These are phyloP conservation scores for Calonectria fujianensis DNA, from an alignment of 2,329 filamentous ascomycete species.

Conservation along the genomic window DNA sequence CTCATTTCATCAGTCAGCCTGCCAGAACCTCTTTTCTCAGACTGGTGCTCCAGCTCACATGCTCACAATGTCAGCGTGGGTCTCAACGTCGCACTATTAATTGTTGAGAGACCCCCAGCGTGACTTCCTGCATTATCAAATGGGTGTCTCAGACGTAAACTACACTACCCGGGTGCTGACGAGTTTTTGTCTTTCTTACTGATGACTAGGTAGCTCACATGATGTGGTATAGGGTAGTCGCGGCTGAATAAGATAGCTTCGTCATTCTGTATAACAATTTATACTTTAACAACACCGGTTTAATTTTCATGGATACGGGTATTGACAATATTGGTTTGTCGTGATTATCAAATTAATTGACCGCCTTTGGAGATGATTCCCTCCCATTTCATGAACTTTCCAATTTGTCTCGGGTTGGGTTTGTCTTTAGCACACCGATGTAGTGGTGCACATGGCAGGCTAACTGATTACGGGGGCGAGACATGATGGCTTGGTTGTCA, in stretches of 20 bases:
- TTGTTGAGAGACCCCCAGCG: neutral
- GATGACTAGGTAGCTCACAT: neutral
- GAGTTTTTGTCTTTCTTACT: neutral
- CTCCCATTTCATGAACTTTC: neutral
- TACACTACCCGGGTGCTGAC: neutral
- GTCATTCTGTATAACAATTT: neutral
- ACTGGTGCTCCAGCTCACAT: neutral
- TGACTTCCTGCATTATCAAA: neutral
- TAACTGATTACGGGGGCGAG: conserved; percentile 9
- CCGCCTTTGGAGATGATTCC: neutral
- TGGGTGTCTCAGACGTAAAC: neutral
- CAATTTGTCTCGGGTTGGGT: neutral
- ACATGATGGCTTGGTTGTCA: neutral
- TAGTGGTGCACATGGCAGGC: neutral
- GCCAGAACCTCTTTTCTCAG: neutral
- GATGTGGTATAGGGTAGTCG: neutral
- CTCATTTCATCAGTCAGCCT: neutral
- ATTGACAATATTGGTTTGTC: neutral
- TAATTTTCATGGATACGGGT: too few species aligned
- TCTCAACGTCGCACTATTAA: neutral
- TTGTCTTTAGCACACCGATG: neutral
- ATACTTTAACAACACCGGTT: neutral
- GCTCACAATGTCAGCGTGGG: neutral
- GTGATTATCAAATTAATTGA: neutral
- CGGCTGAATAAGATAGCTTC: neutral